These are phyloP conservation scores for Chrysosphaeria jannelii DNA, from an alignment of 2,329 filamentous ascomycete species.

Conservation along the genomic window DNA sequence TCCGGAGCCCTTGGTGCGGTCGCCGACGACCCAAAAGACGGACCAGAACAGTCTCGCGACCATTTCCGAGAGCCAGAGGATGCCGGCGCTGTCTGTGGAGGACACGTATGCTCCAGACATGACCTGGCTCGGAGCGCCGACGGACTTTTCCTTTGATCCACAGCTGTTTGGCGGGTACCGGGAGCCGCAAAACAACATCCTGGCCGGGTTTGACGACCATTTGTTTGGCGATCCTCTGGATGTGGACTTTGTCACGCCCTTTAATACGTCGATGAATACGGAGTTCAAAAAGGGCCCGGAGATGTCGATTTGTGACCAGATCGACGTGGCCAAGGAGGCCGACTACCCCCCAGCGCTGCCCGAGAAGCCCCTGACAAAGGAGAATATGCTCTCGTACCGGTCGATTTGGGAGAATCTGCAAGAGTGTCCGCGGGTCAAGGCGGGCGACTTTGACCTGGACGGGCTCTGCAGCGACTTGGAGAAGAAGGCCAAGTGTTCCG, in stretches of 20 bases:
- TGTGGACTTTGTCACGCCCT: conserved; percentile 52
- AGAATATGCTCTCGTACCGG: conserved; percentile 2
- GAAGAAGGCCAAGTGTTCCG: conserved; percentile 85
- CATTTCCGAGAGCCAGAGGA: conserved; percentile 30
- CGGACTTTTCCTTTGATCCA: conserved; percentile 66
- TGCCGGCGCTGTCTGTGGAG: conserved; percentile 7
- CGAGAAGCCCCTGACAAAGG: conserved; percentile 20
- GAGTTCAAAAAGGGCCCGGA: too few species aligned
- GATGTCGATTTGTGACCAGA: too few species aligned
- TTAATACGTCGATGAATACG: too few species aligned
- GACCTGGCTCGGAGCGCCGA: conserved; percentile 52
- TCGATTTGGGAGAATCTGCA: conserved; percentile 52
- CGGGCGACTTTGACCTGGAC: conserved; percentile 80
- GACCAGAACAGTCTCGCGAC: conserved; percentile 26
- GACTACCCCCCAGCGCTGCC: conserved; percentile 10
- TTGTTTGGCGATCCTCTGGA: conserved; percentile 54
- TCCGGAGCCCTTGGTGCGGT: conserved; percentile 45
- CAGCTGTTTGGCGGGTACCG: conserved; percentile 78
- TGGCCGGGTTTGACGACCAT: conserved; percentile 39
- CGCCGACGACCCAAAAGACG: conserved; percentile 33
- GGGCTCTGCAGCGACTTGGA: conserved; percentile 74
- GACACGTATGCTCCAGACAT: conserved; percentile 21
- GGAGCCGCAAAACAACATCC: conserved; percentile 58
- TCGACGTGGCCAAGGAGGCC: conserved; percentile 44
- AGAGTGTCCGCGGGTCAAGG: conserved; percentile 60